These are phyloP conservation scores for Austroboletus eburneus DNA, from an alignment of 768 basidiomycete species.

Conservation along the genomic window DNA sequence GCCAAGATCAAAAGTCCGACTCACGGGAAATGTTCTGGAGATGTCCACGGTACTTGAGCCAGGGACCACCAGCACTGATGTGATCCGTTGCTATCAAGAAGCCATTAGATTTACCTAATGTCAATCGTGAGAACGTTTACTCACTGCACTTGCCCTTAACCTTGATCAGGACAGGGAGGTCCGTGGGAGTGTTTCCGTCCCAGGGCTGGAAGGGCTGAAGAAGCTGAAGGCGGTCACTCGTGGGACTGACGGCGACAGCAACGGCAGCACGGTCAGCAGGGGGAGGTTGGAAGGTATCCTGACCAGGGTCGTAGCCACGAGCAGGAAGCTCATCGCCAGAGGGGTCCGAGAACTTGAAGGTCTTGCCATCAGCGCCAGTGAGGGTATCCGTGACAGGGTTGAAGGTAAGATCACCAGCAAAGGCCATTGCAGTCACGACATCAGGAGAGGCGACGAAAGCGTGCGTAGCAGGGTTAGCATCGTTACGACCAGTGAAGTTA, in stretches of 20 bases:
- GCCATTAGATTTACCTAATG: not conserved
- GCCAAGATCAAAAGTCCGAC: slow-evolving; percentile 39
- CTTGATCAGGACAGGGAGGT: no score
- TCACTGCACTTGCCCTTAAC: no score
- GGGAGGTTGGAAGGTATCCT: slow-evolving; percentile 96
- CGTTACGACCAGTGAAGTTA: slow-evolving; percentile 99
- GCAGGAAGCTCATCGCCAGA: slow-evolving; percentile 91
- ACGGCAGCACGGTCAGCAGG: slow-evolving; percentile 82
- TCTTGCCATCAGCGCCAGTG: slow-evolving; percentile 86
- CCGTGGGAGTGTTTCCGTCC: no score
- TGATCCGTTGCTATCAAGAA: slow-evolving; percentile 70
- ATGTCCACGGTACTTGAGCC: slow-evolving; percentile 99
- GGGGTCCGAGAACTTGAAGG: slow-evolving; percentile 96
- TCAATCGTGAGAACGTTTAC: slow-evolving; percentile 27
- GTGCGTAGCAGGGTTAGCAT: slow-evolving; percentile 98
- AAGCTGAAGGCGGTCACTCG: slow-evolving; percentile 87
- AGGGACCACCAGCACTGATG: slow-evolving; percentile 96
- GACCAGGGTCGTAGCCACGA: slow-evolving; percentile 91
- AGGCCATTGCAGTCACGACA: slow-evolving; percentile 94
- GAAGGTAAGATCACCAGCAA: slow-evolving; percentile 91
- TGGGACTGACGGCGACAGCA: slow-evolving; percentile 79
- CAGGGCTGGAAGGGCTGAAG: no score
- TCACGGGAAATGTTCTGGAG: no score
- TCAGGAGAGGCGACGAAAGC: slow-evolving; percentile 93
- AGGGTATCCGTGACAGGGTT: slow-evolving; percentile 94